Percentiles rank a stretch among this genome's conserved stretches.
These are phyloP conservation scores for Ligustrum vulgare DNA, from an alignment of 257 asterid genomes.

Conservation along the genomic window DNA sequence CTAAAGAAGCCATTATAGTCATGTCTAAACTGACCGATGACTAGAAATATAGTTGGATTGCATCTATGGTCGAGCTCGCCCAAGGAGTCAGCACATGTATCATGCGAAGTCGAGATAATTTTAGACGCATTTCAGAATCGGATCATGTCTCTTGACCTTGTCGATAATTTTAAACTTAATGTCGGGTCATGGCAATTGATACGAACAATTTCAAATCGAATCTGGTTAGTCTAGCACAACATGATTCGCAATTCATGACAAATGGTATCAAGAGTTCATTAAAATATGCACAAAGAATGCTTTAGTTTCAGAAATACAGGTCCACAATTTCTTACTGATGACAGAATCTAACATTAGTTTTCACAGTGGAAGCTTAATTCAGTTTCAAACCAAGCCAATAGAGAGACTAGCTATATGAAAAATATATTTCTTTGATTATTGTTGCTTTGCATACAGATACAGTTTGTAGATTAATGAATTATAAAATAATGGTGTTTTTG, in stretches of 20 bases:
- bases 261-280: neutral
- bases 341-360: constrained; percentile 39
- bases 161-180: too few relatives aligned
- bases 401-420: neutral
- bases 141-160: too few relatives aligned
- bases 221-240: neutral
- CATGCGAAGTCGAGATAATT: neutral
- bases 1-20: neutral
- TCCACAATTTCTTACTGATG: constrained; percentile 35
- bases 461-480: neutral
- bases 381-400: constrained; percentile 1
- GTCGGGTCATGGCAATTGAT: neutral
- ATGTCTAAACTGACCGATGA: neutral
- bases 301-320: neutral
- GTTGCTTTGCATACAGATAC: neutral
- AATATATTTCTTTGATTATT: neutral
- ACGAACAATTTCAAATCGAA: neutral
- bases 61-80: neutral
- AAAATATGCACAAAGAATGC: neutral
- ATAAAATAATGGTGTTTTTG: constrained; percentile 5
- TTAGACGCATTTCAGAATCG: too few relatives aligned
- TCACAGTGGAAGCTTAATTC: constrained; percentile 35
- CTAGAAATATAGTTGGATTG: neutral
- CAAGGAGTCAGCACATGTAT: too few relatives aligned
- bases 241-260: neutral